Evolutionary conservation across 2,329 filamentous ascomycete genomes (phyloP).

Genomic region (Phaeosphaeria sp.): DNA sequence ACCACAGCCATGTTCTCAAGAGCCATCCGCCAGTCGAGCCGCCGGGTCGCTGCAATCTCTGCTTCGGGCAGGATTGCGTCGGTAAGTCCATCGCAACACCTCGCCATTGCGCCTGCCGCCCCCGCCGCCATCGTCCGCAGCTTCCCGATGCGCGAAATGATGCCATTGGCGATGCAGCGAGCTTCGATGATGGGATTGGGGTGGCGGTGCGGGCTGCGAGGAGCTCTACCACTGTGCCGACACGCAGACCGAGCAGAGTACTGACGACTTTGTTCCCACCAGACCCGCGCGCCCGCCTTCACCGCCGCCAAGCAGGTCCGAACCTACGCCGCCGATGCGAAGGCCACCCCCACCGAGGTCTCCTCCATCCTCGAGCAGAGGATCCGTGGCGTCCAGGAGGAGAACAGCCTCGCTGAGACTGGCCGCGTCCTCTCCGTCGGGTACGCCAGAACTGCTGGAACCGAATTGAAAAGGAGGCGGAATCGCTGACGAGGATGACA

Average conservation of each 20-base stretch:
- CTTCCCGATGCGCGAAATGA: conserved; percentile 40
- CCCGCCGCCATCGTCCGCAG: conserved; percentile 39
- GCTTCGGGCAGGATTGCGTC: conserved; percentile 88
- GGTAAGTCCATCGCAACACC: conserved; percentile 74
- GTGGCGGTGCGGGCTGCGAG: conserved; percentile 23
- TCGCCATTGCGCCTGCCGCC: conserved; percentile 50
- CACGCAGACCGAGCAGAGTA: conserved; percentile 36
- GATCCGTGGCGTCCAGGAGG: conserved; percentile 98
- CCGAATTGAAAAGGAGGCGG: conserved; percentile 30
- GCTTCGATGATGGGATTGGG: conserved; percentile 38
- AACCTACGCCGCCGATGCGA: conserved; percentile 90
- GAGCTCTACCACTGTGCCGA: conserved; percentile 44
- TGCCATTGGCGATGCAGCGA: conserved; percentile 49
- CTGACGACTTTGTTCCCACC: conserved; percentile 59
- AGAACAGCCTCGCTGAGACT: conserved; percentile 95
- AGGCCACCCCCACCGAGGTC: conserved; percentile 96
- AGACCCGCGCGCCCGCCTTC: conserved; percentile 87
- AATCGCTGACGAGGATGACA: conserved; percentile 56
- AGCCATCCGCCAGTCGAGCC: conserved; percentile 95
- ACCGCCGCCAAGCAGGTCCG: conserved; percentile 71
- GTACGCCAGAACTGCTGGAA: conserved; percentile 68
- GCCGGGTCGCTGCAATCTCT: conserved; percentile 93
- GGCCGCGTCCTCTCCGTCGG: conserved; percentile 98
- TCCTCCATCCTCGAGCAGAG: conserved; percentile 99
- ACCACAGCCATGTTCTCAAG: conserved; percentile 88